Evolutionary conservation across 2,329 filamentous ascomycete genomes (phyloP), one percentile per base, ranked within the genome.

Genomic region (Metarhizium sp.): DNA sequence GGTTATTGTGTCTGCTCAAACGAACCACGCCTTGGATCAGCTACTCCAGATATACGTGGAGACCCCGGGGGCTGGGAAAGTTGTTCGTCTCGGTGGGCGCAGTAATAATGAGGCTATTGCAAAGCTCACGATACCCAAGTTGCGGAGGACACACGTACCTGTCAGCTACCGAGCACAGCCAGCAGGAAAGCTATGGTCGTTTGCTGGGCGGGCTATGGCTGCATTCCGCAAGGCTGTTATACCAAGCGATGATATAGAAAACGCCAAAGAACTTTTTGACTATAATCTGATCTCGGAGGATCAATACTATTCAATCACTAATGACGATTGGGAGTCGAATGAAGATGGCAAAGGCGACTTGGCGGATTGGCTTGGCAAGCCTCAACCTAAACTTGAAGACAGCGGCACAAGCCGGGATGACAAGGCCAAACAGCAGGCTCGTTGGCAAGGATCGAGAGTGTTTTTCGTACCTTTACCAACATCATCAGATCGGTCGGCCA

Each of bases 21-120:
- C 91, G 0, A 96, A 96, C 57, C 90, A 96, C 68, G 91, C 91
- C 0, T 73, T 96, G 0, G 91, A 96, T 62, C 91, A 96, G 65
- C 75, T 96, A 0, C 74, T 96, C 0, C 71, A 73, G 1, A 81
- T 86, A 54, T 76, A 90, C 16, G 74, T 82, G 1, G 65, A 73
- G 1, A 40, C 42, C 54, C 62, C 0, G 69, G 67, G 2, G 87
- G 69, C 4, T 58, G 60, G 77, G 77, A 81, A 1, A 84, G 51
- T 91, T 56, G 72, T 75, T 10, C 76, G 78, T 2, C 65, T 81
- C 10, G 90, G 90, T 46, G 84, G 85, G 2, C 80, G 87, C 0
- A 76, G 78, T 0, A 85, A 95, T 60, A 82, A 82, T 58, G 74
- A 80, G 18, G 45, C 8, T 6, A 48, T 48, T 29, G n/a, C 20